Evolutionary conservation across 2,329 filamentous ascomycete genomes (phyloP).

Genomic region (Paecilomyces fulvus): DNA sequence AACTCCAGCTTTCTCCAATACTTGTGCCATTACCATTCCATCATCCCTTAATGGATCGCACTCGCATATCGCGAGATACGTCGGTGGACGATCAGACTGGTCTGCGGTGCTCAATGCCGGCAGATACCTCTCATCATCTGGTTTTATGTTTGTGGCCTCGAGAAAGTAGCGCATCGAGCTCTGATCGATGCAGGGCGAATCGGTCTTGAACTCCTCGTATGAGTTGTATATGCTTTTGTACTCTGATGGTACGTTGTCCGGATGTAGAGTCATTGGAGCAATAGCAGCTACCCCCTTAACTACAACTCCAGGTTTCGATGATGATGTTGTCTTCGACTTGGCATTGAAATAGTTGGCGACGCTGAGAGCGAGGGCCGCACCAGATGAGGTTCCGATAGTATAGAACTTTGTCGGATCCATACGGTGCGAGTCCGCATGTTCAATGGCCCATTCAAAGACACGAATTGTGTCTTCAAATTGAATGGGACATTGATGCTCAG

Average conservation of each 20-base stretch:
- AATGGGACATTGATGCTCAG: slow-evolving; percentile 43
- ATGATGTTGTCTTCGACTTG: background rate
- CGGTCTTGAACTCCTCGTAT: background rate
- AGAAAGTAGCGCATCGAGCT: background rate
- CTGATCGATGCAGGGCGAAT: background rate
- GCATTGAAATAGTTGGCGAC: background rate
- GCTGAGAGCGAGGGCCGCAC: background rate
- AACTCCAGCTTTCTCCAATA: background rate
- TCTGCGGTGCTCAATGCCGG: background rate
- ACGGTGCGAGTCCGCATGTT: background rate
- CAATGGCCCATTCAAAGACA: slow-evolving; percentile 29
- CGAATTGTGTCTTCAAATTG: slow-evolving; percentile 43
- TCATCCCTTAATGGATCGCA: background rate
- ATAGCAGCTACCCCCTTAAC: background rate
- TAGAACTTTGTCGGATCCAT: background rate
- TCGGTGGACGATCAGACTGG: background rate
- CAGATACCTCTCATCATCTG: background rate
- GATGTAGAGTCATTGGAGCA: background rate
- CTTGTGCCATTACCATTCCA: background rate
- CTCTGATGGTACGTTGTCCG: background rate
- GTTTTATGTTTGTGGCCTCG: background rate
- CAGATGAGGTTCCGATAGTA: background rate
- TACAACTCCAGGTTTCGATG: background rate
- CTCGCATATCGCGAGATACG: background rate
- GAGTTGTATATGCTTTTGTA: background rate